Percentiles rank a stretch among this genome's conserved stretches.
Conservation (phyloP, 2,329 filamentous ascomycete genomes). For the Venturia carpophila region DNA sequence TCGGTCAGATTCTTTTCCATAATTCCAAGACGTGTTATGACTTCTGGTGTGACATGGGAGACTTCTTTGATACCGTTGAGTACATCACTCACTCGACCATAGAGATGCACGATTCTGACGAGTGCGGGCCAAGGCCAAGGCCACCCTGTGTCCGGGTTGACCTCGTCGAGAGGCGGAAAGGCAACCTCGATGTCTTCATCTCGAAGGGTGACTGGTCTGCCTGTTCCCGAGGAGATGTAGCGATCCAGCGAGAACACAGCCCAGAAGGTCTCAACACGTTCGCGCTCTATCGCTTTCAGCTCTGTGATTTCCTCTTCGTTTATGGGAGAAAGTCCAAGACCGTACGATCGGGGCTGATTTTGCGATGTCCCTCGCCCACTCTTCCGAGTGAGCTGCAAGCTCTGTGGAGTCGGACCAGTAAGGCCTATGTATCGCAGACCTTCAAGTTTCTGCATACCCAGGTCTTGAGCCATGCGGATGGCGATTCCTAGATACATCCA, state of each 20-base stretch:
- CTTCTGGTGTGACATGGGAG: constrained; percentile 67
- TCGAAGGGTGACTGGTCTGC: constrained; percentile 71
- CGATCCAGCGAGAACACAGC: constrained; percentile 81
- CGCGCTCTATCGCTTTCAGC: constrained; percentile 63
- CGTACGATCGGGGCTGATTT: constrained; percentile 13
- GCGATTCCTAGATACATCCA: constrained; percentile 92
- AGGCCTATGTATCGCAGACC: constrained; percentile 56
- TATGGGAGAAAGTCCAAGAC: constrained; percentile 29
- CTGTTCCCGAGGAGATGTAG: constrained; percentile 80
- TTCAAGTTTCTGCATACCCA: constrained; percentile 75
- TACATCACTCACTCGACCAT: constrained; percentile 75
- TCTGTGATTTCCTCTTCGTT: constrained; percentile 40
- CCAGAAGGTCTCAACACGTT: constrained; percentile 83
- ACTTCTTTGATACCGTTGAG: constrained; percentile 71
- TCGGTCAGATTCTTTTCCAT: constrained; percentile 74
- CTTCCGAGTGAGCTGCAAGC: constrained; percentile 35
- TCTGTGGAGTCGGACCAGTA: constrained; percentile 48
- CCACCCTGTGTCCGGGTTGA: constrained; percentile 52
- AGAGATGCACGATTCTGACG: constrained; percentile 77
- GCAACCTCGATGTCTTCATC: constrained; percentile 79
- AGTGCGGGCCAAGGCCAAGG: constrained; percentile 73
- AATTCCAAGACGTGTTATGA: constrained; percentile 60
- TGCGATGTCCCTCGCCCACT: background rate
- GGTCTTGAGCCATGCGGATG: constrained; percentile 72
- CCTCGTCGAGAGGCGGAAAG: constrained; percentile 52